Percentiles rank a stretch among this genome's conserved stretches.
Evolutionary conservation across 2,329 filamentous ascomycete genomes (phyloP).

Genomic region (Alternaria viburni): DNA sequence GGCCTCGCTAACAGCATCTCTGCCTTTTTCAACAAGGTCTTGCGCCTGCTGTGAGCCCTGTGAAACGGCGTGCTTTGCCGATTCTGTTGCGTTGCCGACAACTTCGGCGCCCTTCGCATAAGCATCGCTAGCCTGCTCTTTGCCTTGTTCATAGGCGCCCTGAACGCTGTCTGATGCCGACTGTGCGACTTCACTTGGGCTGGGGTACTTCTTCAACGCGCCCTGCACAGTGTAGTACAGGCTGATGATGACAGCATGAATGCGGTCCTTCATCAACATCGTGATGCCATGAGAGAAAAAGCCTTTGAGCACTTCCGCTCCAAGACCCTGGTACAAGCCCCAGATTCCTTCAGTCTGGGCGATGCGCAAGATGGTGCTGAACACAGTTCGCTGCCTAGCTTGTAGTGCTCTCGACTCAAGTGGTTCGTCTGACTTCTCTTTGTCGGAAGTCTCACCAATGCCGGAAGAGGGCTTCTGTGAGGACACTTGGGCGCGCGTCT

Average conservation of each 20-base stretch:
- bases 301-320: constrained; percentile 77
- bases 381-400: constrained; percentile 59
- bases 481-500: constrained; percentile 74
- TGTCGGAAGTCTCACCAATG: constrained; percentile 35
- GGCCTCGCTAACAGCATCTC: constrained; percentile 4
- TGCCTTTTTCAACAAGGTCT: constrained; percentile 34
- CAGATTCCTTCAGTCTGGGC: constrained; percentile 68
- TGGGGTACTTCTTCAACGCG: constrained; percentile 49
- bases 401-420: constrained; percentile 27
- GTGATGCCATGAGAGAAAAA: constrained; percentile 87
- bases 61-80: constrained; percentile 31
- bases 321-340: constrained; percentile 77
- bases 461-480: constrained; percentile 43
- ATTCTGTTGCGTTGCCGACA: constrained; percentile 32
- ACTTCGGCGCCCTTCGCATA: constrained; percentile 34
- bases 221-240: constrained; percentile 71
- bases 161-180: constrained; percentile 38
- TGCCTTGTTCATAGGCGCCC: constrained; percentile 41
- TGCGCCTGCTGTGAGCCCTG: constrained; percentile 37
- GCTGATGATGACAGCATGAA: constrained; percentile 74
- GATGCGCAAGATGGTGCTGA: constrained; percentile 66
- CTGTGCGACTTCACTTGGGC: constrained; percentile 49
- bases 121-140: constrained; percentile 29
- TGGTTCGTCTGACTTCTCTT: constrained; percentile 31
- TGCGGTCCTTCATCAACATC: constrained; percentile 82